Evolutionary conservation across 2,329 filamentous ascomycete genomes (phyloP), one percentile per base, ranked within the genome.

Genomic region (Paracorniculantispora psalliotae): DNA sequence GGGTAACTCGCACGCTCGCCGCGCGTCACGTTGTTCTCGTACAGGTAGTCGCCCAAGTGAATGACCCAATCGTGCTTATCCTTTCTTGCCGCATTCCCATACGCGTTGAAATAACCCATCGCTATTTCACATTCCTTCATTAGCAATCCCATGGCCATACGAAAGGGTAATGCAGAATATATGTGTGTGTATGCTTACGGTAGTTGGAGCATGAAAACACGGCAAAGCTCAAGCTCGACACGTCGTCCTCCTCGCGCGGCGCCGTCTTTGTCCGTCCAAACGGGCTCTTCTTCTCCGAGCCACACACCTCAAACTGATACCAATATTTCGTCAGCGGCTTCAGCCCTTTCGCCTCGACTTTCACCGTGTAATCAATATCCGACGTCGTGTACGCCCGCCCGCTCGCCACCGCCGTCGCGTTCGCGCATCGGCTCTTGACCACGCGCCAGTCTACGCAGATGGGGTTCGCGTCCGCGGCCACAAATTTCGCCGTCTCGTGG

Each of bases 321-420:
- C 68, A 87, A 70, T 90, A 90, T 2, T 76, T 78, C 0, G 85
- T 90, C 66, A 84, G 88, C 0, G 87, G 78, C 54, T 81, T 73
- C 43, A 91, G 69, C 15, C 81, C 79, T 51, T 72, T 79, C 1
- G 87, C 88, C 70, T 91, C 87, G 15, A 90, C 81, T 78, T 90
- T 90, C 61, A 91, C 76, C 0, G 88, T 91, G 68, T 86, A 92
- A 67, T 92, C 89, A 50, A 91, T 83, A 67, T 91, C 88, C 1
- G 83, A 88, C 37, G 81, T 88, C 0, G 89, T 91, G 67, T 85
- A 90, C 1, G 80, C 86, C 37, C 73, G 81, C 5, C 88, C 88
- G 1, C 74, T 75, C 53, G 80, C 76, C 2, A 83, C 81, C 8
- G 82, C 71, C 33, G 81, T 74, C 2, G 61, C 57, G 1, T 66